Percentiles rank a stretch among this genome's conserved stretches.
These are phyloP conservation scores for Guyanaporus albipodus DNA, from an alignment of 768 basidiomycete genomes.

Conservation along the genomic window DNA sequence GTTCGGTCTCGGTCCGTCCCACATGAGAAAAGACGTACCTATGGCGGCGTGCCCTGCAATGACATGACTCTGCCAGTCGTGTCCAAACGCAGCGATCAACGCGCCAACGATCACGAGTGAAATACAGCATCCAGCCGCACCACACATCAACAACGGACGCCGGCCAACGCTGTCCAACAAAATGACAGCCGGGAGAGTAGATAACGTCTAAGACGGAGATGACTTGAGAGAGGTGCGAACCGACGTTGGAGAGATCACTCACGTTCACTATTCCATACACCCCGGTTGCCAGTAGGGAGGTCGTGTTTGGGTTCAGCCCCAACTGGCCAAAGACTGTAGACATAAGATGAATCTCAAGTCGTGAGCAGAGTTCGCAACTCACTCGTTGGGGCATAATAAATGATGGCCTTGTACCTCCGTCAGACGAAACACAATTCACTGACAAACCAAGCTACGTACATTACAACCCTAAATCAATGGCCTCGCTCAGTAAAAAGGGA, in stretches of 20 bases:
- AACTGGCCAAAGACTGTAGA: conserved; percentile 38
- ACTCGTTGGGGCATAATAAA: conserved; percentile 27
- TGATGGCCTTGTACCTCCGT: conserved; percentile 21
- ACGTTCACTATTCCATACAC: conserved; percentile 37
- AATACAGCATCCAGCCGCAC: conserved; percentile 33
- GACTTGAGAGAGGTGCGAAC: not conserved
- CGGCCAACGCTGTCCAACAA: conserved; percentile 37
- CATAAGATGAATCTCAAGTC: conserved; percentile 15
- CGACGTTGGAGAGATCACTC: not conserved
- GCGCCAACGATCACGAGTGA: conserved; percentile 29
- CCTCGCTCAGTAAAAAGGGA: not conserved
- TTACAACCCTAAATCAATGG: conserved; percentile 22
- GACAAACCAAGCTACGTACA: conserved; percentile 13
- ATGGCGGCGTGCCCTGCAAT: conserved; percentile 28
- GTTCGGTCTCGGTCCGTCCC: conserved; percentile 8
- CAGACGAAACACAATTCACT: not conserved
- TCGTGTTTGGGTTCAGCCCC: conserved; percentile 38
- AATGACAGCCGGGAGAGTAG: conserved; percentile 36
- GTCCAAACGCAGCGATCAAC: conserved; percentile 26
- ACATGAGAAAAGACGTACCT: conserved; percentile 20
- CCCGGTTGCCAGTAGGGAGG: conserved; percentile 40
- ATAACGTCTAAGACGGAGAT: conserved; percentile 24
- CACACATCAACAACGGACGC: conserved; percentile 38
- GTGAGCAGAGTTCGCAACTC: not conserved
- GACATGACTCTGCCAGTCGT: conserved; percentile 28